A percentile compares a stretch with the other conserved stretches of the same genome.
phyloP scores from a whole-genome alignment of 2,329 filamentous ascomycete species.

The Ophiocordyceps robertsii region DNA sequence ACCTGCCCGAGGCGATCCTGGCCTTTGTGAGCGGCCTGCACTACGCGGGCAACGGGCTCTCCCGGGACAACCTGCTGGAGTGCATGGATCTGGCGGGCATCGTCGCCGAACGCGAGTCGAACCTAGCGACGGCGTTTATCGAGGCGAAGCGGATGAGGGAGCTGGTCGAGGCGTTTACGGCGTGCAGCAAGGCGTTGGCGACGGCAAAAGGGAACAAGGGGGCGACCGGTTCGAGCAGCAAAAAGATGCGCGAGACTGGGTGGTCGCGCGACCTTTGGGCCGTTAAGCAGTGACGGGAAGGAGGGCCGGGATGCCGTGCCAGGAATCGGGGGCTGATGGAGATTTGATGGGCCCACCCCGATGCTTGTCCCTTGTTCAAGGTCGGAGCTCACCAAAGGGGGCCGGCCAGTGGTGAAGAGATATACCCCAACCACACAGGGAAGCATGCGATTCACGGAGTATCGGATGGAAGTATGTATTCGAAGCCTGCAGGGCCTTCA shows the following conservation, averaged over 20 bases:
- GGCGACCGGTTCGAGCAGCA: slow-evolving; percentile 32
- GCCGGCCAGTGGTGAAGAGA: no score
- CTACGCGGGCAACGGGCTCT: slow-evolving; percentile 60
- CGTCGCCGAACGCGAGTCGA: slow-evolving; percentile 58
- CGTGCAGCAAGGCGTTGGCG: slow-evolving; percentile 59
- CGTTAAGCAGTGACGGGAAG: slow-evolving; percentile 22
- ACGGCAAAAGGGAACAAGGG: slow-evolving; percentile 43
- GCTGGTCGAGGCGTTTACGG: slow-evolving; percentile 62
- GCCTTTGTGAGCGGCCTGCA: slow-evolving; percentile 74
- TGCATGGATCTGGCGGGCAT: slow-evolving; percentile 74
- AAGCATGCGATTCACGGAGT: no score
- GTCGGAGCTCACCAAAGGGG: no score
- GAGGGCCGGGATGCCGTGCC: background rate
- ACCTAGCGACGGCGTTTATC: slow-evolving; percentile 51
- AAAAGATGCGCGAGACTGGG: slow-evolving; percentile 47
- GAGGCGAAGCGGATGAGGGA: slow-evolving; percentile 58
- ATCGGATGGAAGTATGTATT: no score
- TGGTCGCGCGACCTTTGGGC: slow-evolving; percentile 53
- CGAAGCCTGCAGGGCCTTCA: no score
- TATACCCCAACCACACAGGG: no score
- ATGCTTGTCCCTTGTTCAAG: no score
- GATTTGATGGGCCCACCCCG: no score
- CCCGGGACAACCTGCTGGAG: slow-evolving; percentile 64
- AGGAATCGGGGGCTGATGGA: background rate
- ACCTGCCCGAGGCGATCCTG: slow-evolving; percentile 75